Percentiles rank a stretch among this genome's conserved stretches.
phyloP scores from a whole-genome alignment of 768 basidiomycete genomes.

The Trametes cingulata region DNA sequence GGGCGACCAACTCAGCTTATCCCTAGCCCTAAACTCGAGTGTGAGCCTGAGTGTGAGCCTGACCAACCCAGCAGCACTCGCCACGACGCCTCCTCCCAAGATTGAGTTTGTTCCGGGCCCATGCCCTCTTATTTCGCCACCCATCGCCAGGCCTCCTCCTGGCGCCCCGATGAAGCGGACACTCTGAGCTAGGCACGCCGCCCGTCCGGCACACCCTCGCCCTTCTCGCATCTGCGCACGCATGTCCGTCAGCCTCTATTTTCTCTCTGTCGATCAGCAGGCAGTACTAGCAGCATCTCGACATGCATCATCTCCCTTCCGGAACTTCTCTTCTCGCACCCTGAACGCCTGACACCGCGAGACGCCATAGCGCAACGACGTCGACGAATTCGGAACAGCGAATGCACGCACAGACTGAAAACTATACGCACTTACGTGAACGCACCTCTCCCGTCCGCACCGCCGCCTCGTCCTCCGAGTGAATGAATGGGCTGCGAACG shows the following conservation, averaged over 20 bases:
- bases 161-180: neutral
- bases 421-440: too few relatives aligned
- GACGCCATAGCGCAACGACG: too few relatives aligned
- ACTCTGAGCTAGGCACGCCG: neutral
- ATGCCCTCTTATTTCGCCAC: neutral
- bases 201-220: neutral
- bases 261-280: conserved; percentile 1
- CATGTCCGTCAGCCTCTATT: neutral
- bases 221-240: neutral
- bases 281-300: too few relatives aligned
- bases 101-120: conserved; percentile 15
- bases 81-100: neutral
- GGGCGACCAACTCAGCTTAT: neutral
- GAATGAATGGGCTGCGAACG: conserved; percentile 5
- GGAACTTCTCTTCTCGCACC: too few relatives aligned
- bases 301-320: too few relatives aligned
- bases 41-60: too few relatives aligned
- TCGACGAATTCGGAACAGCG: neutral
- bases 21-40: too few relatives aligned
- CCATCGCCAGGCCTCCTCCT: too few relatives aligned
- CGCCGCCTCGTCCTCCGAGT: too few relatives aligned
- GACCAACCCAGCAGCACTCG: neutral
- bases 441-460: too few relatives aligned
- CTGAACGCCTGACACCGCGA: too few relatives aligned
- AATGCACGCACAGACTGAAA: neutral